Conservation (phyloP, 805 yeast genomes). For the Ogataea haglerorum region DNA sequence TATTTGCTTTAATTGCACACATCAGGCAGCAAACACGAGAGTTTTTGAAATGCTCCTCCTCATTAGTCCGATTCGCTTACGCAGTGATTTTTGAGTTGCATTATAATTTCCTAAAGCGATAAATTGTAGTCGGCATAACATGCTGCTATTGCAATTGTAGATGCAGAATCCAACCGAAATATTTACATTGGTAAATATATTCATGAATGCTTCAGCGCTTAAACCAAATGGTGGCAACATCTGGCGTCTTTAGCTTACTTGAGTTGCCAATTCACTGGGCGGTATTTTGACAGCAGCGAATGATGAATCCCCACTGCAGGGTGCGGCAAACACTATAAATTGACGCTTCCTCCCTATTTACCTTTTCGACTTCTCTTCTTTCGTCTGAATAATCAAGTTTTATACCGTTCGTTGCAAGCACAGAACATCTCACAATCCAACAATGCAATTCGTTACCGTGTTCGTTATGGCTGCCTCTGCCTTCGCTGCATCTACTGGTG, state of each 20-base stretch:
- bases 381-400: constrained; percentile 1
- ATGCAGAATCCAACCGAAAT: background rate
- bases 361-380: constrained; percentile 3
- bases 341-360: constrained; percentile 3
- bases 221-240: background rate
- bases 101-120: constrained; percentile 1
- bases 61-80: constrained; percentile 5
- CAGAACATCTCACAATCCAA: constrained; percentile 10
- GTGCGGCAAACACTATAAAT: constrained; percentile 5
- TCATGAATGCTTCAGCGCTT: background rate
- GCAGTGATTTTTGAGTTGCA: constrained; percentile 3
- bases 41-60: background rate
- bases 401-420: constrained; percentile 5
- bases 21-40: background rate
- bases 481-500: constrained; percentile 33
- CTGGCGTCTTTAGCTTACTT: constrained; percentile 2
- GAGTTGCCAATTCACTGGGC: background rate
- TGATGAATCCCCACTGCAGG: constrained; percentile 1
- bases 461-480: constrained; percentile 32
- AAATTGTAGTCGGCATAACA: background rate
- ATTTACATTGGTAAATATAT: too few relatives aligned
- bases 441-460: constrained; percentile 44
- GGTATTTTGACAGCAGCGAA: too few relatives aligned
- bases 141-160: constrained; percentile 7
- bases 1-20: background rate